Evolutionary conservation across 768 basidiomycete genomes (phyloP).

Genomic region (Calocera cornea): DNA sequence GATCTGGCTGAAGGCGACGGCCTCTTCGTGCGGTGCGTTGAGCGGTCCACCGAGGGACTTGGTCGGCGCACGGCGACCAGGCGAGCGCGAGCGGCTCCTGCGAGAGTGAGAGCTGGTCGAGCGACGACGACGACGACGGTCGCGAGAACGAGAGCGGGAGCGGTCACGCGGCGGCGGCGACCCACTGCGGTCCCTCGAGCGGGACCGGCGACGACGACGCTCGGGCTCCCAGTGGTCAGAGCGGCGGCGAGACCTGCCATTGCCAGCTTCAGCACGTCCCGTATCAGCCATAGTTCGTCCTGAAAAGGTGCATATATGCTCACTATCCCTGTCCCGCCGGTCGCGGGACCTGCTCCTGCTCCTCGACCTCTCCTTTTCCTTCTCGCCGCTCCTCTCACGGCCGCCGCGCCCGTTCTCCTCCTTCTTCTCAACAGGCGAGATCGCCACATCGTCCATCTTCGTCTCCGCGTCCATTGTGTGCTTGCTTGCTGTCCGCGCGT

Average conservation of each 20-base stretch:
- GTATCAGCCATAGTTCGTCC: constrained; percentile 19
- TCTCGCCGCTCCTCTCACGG: constrained; percentile 12
- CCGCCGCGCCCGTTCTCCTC: background rate
- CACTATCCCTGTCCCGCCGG: constrained; percentile 15
- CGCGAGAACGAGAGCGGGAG: constrained; percentile 32
- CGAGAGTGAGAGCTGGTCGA: constrained; percentile 21
- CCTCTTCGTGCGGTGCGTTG: constrained; percentile 86
- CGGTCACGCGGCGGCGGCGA: constrained; percentile 43
- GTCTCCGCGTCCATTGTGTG: constrained; percentile 75
- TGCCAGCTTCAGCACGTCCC: constrained; percentile 40
- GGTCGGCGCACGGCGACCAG: constrained; percentile 2
- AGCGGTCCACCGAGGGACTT: constrained; percentile 75
- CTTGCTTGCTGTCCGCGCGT: background rate
- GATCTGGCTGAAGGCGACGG: constrained; percentile 85
- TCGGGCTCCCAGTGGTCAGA: constrained; percentile 78
- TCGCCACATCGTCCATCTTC: constrained; percentile 66
- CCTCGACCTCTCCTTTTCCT: constrained; percentile 17
- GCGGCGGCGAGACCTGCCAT: constrained; percentile 14
- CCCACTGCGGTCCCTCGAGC: constrained; percentile 29
- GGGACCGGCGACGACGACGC: constrained; percentile 48
- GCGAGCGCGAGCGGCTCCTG: constrained; percentile 34
- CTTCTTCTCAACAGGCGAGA: constrained; percentile 33
- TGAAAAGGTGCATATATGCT: constrained; percentile 17
- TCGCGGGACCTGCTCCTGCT: constrained; percentile 22
- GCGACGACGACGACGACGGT: constrained; percentile 24